A percentile compares a stretch with the other conserved stretches of the same genome.
Conservation (phyloP, 2,329 filamentous ascomycete species). For the Colletotrichum somersetense region DNA sequence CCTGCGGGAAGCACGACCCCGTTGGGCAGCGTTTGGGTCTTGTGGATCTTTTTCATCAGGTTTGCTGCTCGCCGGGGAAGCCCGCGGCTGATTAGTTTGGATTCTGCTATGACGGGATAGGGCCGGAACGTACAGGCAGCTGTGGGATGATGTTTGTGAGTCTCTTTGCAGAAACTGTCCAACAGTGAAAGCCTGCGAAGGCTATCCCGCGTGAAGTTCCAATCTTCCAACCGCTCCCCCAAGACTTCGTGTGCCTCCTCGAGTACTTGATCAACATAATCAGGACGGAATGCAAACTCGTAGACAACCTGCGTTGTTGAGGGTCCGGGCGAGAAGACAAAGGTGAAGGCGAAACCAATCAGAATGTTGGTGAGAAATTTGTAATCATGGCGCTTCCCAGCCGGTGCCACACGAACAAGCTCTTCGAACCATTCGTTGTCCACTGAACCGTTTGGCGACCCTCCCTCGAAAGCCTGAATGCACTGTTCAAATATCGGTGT, state of each 20-base stretch:
- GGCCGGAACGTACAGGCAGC: conserved; percentile 25
- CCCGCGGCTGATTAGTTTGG: not conserved
- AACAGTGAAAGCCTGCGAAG: conserved; percentile 27
- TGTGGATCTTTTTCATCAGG: conserved; percentile 37
- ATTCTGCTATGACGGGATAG: not conserved
- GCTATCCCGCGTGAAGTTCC: conserved; percentile 26
- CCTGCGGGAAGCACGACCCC: conserved; percentile 25
- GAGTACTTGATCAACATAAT: conserved; percentile 19
- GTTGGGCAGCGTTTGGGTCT: conserved; percentile 31
- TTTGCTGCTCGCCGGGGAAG: conserved; percentile 17
- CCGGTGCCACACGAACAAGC: conserved; percentile 29
- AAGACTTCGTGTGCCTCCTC: conserved; percentile 24
- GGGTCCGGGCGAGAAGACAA: conserved; percentile 28
- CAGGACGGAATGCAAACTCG: conserved; percentile 37
- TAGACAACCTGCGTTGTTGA: conserved; percentile 39
- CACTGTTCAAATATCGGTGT: conserved; percentile 23
- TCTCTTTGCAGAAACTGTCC: conserved; percentile 39
- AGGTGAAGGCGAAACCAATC: conserved; percentile 36
- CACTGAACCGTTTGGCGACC: not conserved
- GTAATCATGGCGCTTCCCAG: conserved; percentile 22
- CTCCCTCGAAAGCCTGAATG: conserved; percentile 15
- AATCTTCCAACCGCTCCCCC: not conserved
- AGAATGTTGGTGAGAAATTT: conserved; percentile 37
- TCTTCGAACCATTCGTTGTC: conserved; percentile 34
- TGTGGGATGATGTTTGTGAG: conserved; percentile 35